These are phyloP conservation scores for Bryoerythrophyllum caledonicum DNA, from an alignment of 225 moss, liverwort and hornwort species.

Conservation along the genomic window DNA sequence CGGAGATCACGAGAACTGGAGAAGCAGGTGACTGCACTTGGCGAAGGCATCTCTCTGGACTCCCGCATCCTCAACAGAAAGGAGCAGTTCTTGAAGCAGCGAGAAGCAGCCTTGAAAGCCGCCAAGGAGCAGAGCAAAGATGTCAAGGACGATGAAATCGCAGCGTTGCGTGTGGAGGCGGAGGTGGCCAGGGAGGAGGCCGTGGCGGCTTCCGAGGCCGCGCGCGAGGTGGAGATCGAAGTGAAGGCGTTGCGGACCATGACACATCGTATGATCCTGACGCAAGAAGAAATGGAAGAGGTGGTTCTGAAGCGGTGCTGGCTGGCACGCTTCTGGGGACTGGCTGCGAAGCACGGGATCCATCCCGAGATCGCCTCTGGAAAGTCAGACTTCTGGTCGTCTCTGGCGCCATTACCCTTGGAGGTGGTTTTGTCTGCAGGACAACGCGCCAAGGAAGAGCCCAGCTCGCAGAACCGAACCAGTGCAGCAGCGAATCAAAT, in stretches of 20 bases:
- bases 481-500: slow-evolving; percentile 29
- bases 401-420: slow-evolving; percentile 81
- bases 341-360: slow-evolving; percentile 71
- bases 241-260: slow-evolving; percentile 86
- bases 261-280: slow-evolving; percentile 92
- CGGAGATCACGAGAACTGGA: slow-evolving; percentile 77
- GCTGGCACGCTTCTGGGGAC: slow-evolving; percentile 91
- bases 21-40: slow-evolving; percentile 86
- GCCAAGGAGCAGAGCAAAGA: slow-evolving; percentile 83
- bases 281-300: slow-evolving; percentile 95
- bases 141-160: slow-evolving; percentile 93
- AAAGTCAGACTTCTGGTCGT: slow-evolving; percentile 90
- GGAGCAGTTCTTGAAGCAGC: slow-evolving; percentile 69
- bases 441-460: slow-evolving; percentile 75
- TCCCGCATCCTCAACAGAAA: slow-evolving; percentile 79
- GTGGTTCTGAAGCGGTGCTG: slow-evolving; percentile 96
- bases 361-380: slow-evolving; percentile 75
- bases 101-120: slow-evolving; percentile 82
- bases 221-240: slow-evolving; percentile 73
- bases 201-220: slow-evolving; percentile 64
- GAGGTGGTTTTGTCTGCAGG: slow-evolving; percentile 94
- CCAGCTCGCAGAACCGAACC: slow-evolving; percentile 34
- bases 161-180: slow-evolving; percentile 77
- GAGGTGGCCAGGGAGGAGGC: slow-evolving; percentile 75
- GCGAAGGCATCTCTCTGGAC: slow-evolving; percentile 89